A percentile compares a stretch with the other conserved stretches of the same genome.
These are phyloP conservation scores for Scedosporium dehoogii DNA, from an alignment of 2,329 filamentous ascomycete species.

Conservation along the genomic window DNA sequence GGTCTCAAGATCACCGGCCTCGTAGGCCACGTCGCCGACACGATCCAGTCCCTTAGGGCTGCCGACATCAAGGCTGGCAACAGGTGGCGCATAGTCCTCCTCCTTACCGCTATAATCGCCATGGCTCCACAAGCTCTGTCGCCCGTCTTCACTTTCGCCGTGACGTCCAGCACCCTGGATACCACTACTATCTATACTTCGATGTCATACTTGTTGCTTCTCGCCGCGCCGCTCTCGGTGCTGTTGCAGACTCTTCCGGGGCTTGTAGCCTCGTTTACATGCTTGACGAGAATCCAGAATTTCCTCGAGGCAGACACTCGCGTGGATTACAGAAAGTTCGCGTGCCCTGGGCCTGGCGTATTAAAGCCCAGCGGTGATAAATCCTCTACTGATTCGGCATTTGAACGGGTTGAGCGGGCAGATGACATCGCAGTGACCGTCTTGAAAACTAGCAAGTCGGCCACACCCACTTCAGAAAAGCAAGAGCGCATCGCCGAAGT, in stretches of 20 bases:
- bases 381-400: neutral
- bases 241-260: slow-evolving; percentile 23
- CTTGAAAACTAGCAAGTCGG: neutral
- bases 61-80: slow-evolving; percentile 19
- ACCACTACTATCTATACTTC: slow-evolving; percentile 22
- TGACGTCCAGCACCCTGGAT: slow-evolving; percentile 15
- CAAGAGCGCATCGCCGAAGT: neutral
- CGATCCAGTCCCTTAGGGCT: slow-evolving; percentile 18
- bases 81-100: slow-evolving; percentile 16
- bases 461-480: neutral
- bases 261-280: slow-evolving; percentile 21
- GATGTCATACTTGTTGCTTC: slow-evolving; percentile 23
- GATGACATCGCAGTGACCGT: neutral
- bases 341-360: neutral
- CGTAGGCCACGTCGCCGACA: slow-evolving; percentile 13
- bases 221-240: slow-evolving; percentile 20
- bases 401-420: too few relatives aligned
- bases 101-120: slow-evolving; percentile 16
- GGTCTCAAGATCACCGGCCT: slow-evolving; percentile 18
- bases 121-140: slow-evolving; percentile 25
- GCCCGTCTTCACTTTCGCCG: slow-evolving; percentile 22
- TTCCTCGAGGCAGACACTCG: slow-evolving; percentile 23
- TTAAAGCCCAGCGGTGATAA: neutral
- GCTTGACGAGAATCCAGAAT: slow-evolving; percentile 23
- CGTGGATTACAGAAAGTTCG: slow-evolving; percentile 13